Conservation (phyloP, 495 filamentous ascomycete genomes). For the Baudoinia panamericana region DNA sequence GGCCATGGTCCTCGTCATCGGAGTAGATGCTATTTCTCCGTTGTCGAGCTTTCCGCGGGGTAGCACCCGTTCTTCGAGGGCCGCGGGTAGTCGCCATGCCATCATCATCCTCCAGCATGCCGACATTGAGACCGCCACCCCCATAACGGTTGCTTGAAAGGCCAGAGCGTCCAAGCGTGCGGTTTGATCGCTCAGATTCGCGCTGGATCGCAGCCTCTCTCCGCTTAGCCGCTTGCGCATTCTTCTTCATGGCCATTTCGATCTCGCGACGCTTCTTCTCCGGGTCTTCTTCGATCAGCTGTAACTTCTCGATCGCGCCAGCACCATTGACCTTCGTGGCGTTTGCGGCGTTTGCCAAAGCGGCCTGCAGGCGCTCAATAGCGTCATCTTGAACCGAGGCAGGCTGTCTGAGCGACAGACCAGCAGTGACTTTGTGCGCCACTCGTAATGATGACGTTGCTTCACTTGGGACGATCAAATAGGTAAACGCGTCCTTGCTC, state of each 20-base stretch:
- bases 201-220: slow-evolving; percentile 38
- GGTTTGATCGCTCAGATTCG: slow-evolving; percentile 44
- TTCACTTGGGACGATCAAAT: slow-evolving; percentile 62
- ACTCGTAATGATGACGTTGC: slow-evolving; percentile 56
- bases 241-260: slow-evolving; percentile 35
- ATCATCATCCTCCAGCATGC: slow-evolving; percentile 59
- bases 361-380: slow-evolving; percentile 56
- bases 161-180: slow-evolving; percentile 32
- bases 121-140: slow-evolving; percentile 56
- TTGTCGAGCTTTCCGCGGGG: slow-evolving; percentile 19
- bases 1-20: slow-evolving; percentile 42
- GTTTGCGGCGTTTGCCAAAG: slow-evolving; percentile 48
- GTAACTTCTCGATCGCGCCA: slow-evolving; percentile 34
- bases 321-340: slow-evolving; percentile 44
- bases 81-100: slow-evolving; percentile 35
- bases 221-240: slow-evolving; percentile 18
- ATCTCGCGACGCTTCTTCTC: slow-evolving; percentile 65
- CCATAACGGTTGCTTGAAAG: slow-evolving; percentile 34
- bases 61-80: slow-evolving; percentile 8
- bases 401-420: slow-evolving; percentile 58
- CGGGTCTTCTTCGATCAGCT: slow-evolving; percentile 54
- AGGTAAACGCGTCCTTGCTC: slow-evolving; percentile 65
- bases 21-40: slow-evolving; percentile 28
- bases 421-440: slow-evolving; percentile 67
- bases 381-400: slow-evolving; percentile 63